Evolutionary conservation across 495 filamentous ascomycete species (phyloP), one percentile per base, ranked within the genome.

Genomic region (Hypoxylon fragiforme): DNA sequence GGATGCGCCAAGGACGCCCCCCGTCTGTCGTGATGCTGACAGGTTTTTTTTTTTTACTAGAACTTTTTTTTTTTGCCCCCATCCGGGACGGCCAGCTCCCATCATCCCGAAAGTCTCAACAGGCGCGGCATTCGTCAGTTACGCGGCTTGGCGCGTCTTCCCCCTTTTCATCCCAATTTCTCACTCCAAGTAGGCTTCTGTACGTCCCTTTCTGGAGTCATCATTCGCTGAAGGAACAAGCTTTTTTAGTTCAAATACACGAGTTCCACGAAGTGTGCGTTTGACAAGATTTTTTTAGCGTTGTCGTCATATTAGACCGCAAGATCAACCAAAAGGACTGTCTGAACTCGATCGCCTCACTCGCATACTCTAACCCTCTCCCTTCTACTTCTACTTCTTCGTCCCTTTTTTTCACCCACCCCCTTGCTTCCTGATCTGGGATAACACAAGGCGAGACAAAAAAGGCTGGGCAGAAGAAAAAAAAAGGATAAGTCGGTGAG

Each of bases 251-350:
- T n/a, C n/a, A n/a, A n/a, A n/a, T n/a, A n/a, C n/a, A n/a, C n/a
- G n/a, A n/a, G n/a, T n/a, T n/a, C n/a, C n/a, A n/a, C n/a, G n/a
- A n/a, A n/a, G n/a, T n/a, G n/a, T 19, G 40, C 16, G 43, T 55
- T 32, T 58, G 28, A 45, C 37, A 47, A 58, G 47, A 51, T 52
- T n/a, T n/a, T n/a, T n/a, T n/a, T 45, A 52, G 47, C 54, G 41
- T 30, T 28, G 48, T 9, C 48, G 45, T 44, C 14, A 42, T 46
- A n/a, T n/a, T n/a, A n/a, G n/a, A n/a, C n/a, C n/a, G n/a, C n/a
- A n/a, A n/a, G n/a, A n/a, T n/a, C n/a, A n/a, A n/a, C n/a, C n/a
- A n/a, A n/a, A n/a, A n/a, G n/a, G n/a, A n/a, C n/a, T n/a, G n/a
- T n/a, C n/a, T n/a, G n/a, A n/a, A n/a, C n/a, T n/a, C n/a, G n/a